Conservation (phyloP, 371 early-diverging fungal genomes). For the Mucor circinelloides region DNA sequence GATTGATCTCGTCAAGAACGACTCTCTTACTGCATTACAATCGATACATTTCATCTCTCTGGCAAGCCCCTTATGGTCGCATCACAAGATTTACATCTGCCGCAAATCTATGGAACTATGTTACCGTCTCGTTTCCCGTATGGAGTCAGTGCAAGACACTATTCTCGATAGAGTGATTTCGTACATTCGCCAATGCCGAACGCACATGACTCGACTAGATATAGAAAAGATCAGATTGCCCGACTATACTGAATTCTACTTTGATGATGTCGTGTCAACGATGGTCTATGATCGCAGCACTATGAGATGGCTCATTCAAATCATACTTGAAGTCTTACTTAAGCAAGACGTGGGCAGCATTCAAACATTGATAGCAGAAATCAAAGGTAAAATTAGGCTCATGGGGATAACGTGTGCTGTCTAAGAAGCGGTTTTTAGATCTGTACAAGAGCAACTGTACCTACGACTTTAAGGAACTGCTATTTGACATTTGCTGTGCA, state of each 20-base stretch:
- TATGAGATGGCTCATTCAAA: neutral
- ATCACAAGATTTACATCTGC: constrained; percentile 6
- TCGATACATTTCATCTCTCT: neutral
- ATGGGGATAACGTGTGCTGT: neutral
- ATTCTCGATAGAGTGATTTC: neutral
- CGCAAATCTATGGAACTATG: constrained; percentile 22
- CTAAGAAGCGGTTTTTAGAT: neutral
- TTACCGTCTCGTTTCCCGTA: neutral
- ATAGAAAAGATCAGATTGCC: neutral
- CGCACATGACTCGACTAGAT: neutral
- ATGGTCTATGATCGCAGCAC: neutral
- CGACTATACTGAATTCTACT: constrained; percentile 25
- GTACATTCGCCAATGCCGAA: constrained; percentile 8
- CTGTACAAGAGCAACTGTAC: neutral
- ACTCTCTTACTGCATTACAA: neutral
- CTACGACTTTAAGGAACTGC: neutral
- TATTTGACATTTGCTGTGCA: constrained; percentile 23
- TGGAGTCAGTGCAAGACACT: neutral
- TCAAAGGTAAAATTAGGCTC: neutral
- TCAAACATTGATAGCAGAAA: neutral
- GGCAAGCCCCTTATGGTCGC: neutral
- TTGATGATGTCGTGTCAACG: neutral
- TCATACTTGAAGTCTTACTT: neutral
- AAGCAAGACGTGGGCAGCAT: neutral
- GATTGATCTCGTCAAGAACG: constrained; percentile 14